Evolutionary conservation across 2,329 filamentous ascomycete genomes (phyloP), one percentile per base, ranked within the genome.

Genomic region (Venturia nashicola): DNA sequence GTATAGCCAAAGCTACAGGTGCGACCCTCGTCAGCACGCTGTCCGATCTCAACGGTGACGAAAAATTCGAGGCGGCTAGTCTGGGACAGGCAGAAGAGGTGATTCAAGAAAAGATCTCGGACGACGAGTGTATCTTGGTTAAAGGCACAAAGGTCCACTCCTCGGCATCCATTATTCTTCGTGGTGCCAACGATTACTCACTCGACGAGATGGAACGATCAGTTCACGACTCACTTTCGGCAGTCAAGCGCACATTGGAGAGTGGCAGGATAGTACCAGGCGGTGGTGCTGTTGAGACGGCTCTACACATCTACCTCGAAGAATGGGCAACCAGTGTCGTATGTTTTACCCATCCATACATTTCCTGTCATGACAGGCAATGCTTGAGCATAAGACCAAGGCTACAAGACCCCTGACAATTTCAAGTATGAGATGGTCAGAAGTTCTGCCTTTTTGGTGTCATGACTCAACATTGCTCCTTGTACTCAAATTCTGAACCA

Each of bases 151-250:
- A 97, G 80, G 84, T 89, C 36, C 91, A 94, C 78, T 94, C 89
- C 3, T 96, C 92, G 7, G 92, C 94, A 39, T 99, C 94, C 20
- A 91, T 97, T 76, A 95, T 99, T 70, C 88, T 99, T 63, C 90
- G 94, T 65, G 94, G 94, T 57, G 83, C 94, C 70, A 97, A 99
- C 77, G 94, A 99, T 76, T 97, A 89, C 79, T 90, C 91, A 66
- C 85, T 99, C 39, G 94, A 99, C 72, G 94, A 99, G 82, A 99
- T 97, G 93, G 94, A 99, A 82, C 89, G 94, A 68, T 97, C 94
- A 1, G 86, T 99, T 20, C 94, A 99, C 79, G 94, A 99, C 77
- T 96, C 93, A 16, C 83, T 99, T 59, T 97, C 90, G 69, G 94
- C 94, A 59, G 92, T 99, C 68, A 99, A 99, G 86, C 86, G 94